Evolutionary conservation across 2,329 filamentous ascomycete genomes (phyloP).

Genomic region (Davidsoniella virescens): DNA sequence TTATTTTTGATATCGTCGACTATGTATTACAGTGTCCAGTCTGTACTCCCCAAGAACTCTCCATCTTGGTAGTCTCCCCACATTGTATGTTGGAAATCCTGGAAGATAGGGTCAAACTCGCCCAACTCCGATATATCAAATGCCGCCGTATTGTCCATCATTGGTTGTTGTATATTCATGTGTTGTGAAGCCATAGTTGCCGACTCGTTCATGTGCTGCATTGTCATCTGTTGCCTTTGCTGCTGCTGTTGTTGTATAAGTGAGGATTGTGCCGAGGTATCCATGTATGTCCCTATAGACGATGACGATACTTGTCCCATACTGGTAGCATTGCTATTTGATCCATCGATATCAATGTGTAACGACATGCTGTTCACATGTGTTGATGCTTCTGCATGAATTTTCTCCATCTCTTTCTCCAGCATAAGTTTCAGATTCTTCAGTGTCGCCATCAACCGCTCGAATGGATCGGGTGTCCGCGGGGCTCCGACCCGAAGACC

Average conservation of each 20-base stretch:
- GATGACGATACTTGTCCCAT: too few relatives aligned
- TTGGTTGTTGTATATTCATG: neutral
- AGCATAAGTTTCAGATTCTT: constrained; percentile 9
- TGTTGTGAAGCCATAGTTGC: too few relatives aligned
- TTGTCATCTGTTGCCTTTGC: neutral
- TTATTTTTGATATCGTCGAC: neutral
- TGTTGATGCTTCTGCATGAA: neutral
- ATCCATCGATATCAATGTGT: neutral
- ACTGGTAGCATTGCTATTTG: too few relatives aligned
- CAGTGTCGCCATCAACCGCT: constrained; percentile 12
- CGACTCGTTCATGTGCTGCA: too few relatives aligned
- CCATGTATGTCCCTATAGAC: too few relatives aligned
- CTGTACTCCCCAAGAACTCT: constrained; percentile 19
- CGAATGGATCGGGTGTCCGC: constrained; percentile 11
- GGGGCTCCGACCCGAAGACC: neutral
- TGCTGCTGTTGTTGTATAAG: neutral
- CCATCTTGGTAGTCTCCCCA: constrained; percentile 16
- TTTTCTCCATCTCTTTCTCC: constrained; percentile 11
- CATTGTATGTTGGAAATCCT: constrained; percentile 7
- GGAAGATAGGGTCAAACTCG: constrained; percentile 28
- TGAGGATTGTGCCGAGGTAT: too few relatives aligned
- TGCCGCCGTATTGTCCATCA: neutral
- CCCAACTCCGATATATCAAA: constrained; percentile 1
- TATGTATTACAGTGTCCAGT: constrained; percentile 18
- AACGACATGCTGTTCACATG: neutral